These are phyloP conservation scores for Penicillium lagena DNA, from an alignment of 495 filamentous ascomycete species.

Conservation along the genomic window DNA sequence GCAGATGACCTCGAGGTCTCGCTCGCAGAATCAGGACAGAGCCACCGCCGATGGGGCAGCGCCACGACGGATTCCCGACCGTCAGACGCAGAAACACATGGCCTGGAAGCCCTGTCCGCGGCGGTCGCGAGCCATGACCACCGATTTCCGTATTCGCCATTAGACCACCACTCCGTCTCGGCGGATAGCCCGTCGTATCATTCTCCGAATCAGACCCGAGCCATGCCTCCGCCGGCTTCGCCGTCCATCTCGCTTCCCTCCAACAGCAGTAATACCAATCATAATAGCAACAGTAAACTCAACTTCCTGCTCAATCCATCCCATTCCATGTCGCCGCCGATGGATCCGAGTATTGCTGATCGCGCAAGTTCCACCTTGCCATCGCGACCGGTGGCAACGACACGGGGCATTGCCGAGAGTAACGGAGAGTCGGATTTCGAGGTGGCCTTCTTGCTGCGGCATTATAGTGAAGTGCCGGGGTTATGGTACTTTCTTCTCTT, in stretches of 20 bases:
- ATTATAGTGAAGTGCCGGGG: constrained; percentile 55
- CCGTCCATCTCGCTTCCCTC: constrained; percentile 33
- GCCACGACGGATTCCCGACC: constrained; percentile 22
- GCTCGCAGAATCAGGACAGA: constrained; percentile 19
- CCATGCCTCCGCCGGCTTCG: constrained; percentile 30
- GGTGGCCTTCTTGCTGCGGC: constrained; percentile 52
- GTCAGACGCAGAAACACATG: constrained; percentile 27
- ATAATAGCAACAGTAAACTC: constrained; percentile 45
- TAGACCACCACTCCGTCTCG: constrained; percentile 26
- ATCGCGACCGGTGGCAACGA: constrained; percentile 15
- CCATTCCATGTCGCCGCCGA: constrained; percentile 38
- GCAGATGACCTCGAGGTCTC: constrained; percentile 44
- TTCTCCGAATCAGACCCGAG: constrained; percentile 26
- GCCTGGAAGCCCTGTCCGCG: constrained; percentile 51
- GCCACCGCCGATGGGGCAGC: constrained; percentile 20
- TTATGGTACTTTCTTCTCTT: constrained; percentile 38
- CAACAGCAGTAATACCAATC: constrained; percentile 34
- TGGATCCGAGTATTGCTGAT: constrained; percentile 40
- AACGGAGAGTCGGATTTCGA: constrained; percentile 47
- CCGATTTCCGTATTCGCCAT: constrained; percentile 27
- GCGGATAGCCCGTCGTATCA: constrained; percentile 21
- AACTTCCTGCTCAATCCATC: constrained; percentile 55
- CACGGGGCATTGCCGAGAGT: constrained; percentile 15
- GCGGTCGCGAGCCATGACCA: constrained; percentile 42
- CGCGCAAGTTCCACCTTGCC: constrained; percentile 23